Percentiles rank a stretch among this genome's conserved stretches.
Conservation (phyloP, 306 rosid genomes). For the Lagenaria siceraria region DNA sequence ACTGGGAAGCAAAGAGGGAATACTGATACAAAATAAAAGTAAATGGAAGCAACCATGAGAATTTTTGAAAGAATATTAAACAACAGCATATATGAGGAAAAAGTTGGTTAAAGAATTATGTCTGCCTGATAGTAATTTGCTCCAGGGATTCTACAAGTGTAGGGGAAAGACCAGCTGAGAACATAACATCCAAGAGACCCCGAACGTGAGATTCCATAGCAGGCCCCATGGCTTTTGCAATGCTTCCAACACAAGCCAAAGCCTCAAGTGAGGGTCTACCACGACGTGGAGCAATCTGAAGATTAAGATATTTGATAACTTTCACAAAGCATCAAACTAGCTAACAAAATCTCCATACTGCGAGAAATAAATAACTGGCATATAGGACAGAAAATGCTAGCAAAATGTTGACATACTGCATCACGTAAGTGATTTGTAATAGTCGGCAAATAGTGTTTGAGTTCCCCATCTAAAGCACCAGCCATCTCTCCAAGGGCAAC, state of each 20-base stretch:
- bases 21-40: conserved; percentile 36
- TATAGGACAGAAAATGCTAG: background rate
- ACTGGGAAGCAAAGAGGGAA: conserved; percentile 76
- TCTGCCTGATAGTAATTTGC: conserved; percentile 63
- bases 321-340: conserved; percentile 15
- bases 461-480: conserved; percentile 95
- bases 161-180: conserved; percentile 75
- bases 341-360: conserved; percentile 7
- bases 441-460: conserved; percentile 72
- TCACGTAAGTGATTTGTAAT: conserved; percentile 80
- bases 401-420: conserved; percentile 49
- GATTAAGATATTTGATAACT: conserved; percentile 16
- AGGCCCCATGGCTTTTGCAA: conserved; percentile 91
- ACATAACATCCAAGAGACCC: conserved; percentile 87
- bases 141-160: conserved; percentile 90
- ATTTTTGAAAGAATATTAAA: conserved; percentile 3
- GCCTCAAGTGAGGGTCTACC: conserved; percentile 95
- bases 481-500: conserved; percentile 99
- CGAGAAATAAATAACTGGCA: background rate
- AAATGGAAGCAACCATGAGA: conserved; percentile 7
- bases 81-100: background rate
- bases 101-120: background rate
- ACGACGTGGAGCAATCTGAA: conserved; percentile 96
- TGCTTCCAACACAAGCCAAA: conserved; percentile 95
- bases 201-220: conserved; percentile 83